Base-by-base conservation (phyloP, 2,329 filamentous ascomycete species). In the Calycina herbarum region DNA sequence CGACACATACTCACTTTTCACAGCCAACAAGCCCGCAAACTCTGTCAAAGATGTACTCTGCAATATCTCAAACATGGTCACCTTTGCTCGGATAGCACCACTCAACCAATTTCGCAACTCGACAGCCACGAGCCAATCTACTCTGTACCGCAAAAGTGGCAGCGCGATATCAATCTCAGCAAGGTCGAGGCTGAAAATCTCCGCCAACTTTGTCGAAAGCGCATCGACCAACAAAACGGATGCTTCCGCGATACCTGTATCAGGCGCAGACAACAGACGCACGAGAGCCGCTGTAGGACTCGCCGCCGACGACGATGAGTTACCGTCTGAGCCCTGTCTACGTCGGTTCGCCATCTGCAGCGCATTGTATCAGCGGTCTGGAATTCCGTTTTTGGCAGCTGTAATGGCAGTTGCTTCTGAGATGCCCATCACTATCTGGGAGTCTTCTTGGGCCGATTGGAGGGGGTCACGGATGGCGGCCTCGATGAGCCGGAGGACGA, bases 91-190 rank as follows among this genome's bases (percentile, higher is more conserved):
- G 17, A 78, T 78, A 65, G 79, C 78, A 57, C 75, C 73, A 8
- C 77, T 70, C 0, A 84, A 74, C 82, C 82, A 84, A 68, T 79
- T 83, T 17, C 82, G 78, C 3, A 85, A 73, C 11, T 80, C 80
- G 24, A 85, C 81, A 1, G 82, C 82, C 6, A 83, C 80, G 8
- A 85, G 76, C 0, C 81, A 84, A 73, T 85, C 83, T 3, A 85
- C 80, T 1, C 83, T 83, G 59, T 82, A 83, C 1, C 77, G 78
- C n/a, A 62, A 63, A 3, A 69, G 57, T 0, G 72, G 70, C 35
- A 73, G 69, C 1, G 65, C 66, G 10, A 68, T 57, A 61, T 71
- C 67, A 11, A 77, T 70, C 10, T 73, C 69, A 7, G 70, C 68
- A 7, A 63, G 66, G 3, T 71, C 57, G 6, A 73, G 66, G 35